These are phyloP conservation scores for Chlorophyllum brunneum DNA, from an alignment of 768 basidiomycete species.

Conservation along the genomic window DNA sequence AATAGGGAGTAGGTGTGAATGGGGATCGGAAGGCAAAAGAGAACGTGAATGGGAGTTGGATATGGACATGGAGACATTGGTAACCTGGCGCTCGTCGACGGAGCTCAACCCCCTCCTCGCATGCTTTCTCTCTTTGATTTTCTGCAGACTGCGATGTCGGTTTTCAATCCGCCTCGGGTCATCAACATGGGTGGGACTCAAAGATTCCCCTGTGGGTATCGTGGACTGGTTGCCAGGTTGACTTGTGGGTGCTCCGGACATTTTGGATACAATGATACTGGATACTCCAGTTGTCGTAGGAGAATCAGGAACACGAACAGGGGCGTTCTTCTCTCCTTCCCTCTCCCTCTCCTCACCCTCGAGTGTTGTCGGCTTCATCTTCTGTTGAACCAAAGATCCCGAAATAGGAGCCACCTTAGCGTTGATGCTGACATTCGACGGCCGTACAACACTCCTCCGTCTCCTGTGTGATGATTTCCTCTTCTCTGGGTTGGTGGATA, in stretches of 20 bases:
- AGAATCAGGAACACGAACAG: not conserved
- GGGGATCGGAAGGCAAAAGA: not conserved
- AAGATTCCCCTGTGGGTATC: too few relatives aligned
- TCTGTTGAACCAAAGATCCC: not conserved
- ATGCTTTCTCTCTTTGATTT: slow-evolving; percentile 26
- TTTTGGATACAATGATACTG: too few relatives aligned
- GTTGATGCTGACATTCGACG: not conserved
- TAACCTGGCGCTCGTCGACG: slow-evolving; percentile 3
- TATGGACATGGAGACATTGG: not conserved
- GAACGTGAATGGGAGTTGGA: not conserved
- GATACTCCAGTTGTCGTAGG: too few relatives aligned
- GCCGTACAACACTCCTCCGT: not conserved
- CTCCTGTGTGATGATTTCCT: slow-evolving; percentile 4
- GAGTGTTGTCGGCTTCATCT: not conserved
- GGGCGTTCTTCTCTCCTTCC: not conserved
- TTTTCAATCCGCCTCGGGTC: slow-evolving; percentile 29
- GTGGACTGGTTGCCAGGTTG: too few relatives aligned
- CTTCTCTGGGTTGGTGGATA: not conserved
- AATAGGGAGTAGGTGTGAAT: not conserved
- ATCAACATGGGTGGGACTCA: not conserved
- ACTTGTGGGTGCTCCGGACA: too few relatives aligned
- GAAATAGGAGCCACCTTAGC: not conserved
- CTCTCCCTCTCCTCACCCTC: not conserved
- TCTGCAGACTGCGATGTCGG: slow-evolving; percentile 25
- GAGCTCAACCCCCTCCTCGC: slow-evolving; percentile 17